Evolutionary conservation across 345 rosid genomes (phyloP), one percentile per base, ranked within the genome.

Genomic region (Melastoma malabathricum): DNA sequence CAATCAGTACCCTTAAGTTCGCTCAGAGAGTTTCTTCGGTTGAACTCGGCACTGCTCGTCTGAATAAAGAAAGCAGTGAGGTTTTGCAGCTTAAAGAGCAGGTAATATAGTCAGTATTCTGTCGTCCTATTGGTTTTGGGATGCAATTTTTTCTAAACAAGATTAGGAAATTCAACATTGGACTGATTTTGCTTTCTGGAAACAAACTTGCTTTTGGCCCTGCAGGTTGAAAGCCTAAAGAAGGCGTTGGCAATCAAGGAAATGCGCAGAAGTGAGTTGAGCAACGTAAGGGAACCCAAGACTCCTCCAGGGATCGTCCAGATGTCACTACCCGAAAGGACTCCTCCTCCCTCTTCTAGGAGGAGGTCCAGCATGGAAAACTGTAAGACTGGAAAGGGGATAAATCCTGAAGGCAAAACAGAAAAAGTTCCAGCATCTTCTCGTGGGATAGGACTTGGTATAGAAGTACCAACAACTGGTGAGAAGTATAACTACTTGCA

Each of bases 21-120:
- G 96, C 95, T 63, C 95, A 77, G 57, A 80, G 96, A 63, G 95
- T 77, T 45, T 84, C 93, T 15, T 75, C 77, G 0, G 84, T 87
- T 15, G 95, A 87, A 61, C 95, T 82, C 48, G 95, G 98, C 6
- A 75, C 78, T 72, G 96, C 88, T 66, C 72, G 74, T 57, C 62
- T 71, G 45, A 89, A 92, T 50, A 92, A 82, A 66, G 93, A 87
- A 68, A 82, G 77, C 57, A 71, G 71, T 66, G 90, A 82, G 73
- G 74, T 87, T 66, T 59, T 82, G 70, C 85, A 79, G 47, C 95
- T 87, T 61, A 87, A 79, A 60, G 93, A 81, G 51, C 86, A 84
- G 86, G 95, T 83, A 59, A 52, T 4, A 50, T 39, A 29, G 54
- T 31, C 47, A 14, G 15, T 12, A 15, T 43, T 55, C 10, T 2